Conservation (phyloP, 176 grass and related monocot genomes). For the Leersia perrieri region DNA sequence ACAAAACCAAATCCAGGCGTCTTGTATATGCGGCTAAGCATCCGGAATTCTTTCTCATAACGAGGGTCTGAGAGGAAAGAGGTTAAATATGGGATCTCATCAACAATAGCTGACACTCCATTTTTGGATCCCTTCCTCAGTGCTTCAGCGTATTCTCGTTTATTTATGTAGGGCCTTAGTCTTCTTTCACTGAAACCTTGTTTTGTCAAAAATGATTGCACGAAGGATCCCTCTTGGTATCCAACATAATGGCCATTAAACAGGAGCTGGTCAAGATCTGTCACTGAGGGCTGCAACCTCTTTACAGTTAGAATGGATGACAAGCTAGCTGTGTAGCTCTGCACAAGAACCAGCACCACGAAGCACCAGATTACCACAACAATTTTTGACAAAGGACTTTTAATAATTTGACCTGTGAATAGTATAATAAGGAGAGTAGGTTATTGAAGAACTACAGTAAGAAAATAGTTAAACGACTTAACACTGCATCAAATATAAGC, state of each 20-base stretch:
- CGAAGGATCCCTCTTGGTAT: conserved; percentile 46
- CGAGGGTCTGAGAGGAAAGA: conserved; percentile 37
- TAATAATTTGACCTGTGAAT: conserved; percentile 45
- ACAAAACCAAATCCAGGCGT: conserved; percentile 73
- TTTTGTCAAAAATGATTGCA: conserved; percentile 16
- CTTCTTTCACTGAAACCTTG: conserved; percentile 17
- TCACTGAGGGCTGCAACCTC: conserved; percentile 47
- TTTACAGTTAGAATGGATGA: conserved; percentile 66
- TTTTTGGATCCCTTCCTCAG: conserved; percentile 51
- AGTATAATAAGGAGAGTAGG: neutral
- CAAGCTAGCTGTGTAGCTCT: conserved; percentile 67
- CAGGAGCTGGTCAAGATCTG: conserved; percentile 46
- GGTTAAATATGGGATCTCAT: conserved; percentile 71
- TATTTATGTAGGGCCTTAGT: conserved; percentile 33
- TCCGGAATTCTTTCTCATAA: conserved; percentile 34
- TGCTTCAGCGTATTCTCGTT: conserved; percentile 49
- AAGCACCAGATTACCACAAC: conserved; percentile 66
- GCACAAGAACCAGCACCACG: conserved; percentile 55
- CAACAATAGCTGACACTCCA: conserved; percentile 66
- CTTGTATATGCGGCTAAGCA: conserved; percentile 54
- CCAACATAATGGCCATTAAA: conserved; percentile 40
- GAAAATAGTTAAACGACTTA: neutral
- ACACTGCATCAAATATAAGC: neutral
- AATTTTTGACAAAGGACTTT: conserved; percentile 52
- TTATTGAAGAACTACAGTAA: neutral